Percentiles rank a stretch among this genome's conserved stretches.
Evolutionary conservation across 2,329 filamentous ascomycete genomes (phyloP).

Genomic region (Aureobasidium namibiae): DNA sequence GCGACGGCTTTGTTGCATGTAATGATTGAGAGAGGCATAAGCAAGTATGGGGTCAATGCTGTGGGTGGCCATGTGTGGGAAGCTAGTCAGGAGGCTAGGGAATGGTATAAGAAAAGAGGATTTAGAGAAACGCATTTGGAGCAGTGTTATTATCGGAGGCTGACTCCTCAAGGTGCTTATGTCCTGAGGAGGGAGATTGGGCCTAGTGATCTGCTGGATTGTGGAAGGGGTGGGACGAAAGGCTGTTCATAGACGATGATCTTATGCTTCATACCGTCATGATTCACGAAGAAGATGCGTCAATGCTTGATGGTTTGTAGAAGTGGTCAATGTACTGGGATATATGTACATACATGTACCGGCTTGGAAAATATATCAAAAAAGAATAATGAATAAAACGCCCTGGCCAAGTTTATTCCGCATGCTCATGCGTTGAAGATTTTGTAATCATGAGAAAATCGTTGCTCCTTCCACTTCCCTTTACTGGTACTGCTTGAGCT

Average conservation of each 20-base stretch:
- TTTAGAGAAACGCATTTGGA: conserved; percentile 46
- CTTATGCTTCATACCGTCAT: too few species aligned
- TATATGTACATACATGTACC: conserved; percentile 3
- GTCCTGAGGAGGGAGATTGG: conserved; percentile 39
- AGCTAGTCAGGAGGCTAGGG: conserved; percentile 49
- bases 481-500: conserved; percentile 4
- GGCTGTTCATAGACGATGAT: too few species aligned
- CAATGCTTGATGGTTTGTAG: not conserved
- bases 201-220: not conserved
- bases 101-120: conserved; percentile 52
- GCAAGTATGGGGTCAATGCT: conserved; percentile 41
- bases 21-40: conserved; percentile 29
- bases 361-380: not conserved
- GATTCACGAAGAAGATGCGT: too few species aligned
- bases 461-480: not conserved
- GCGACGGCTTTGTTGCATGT: conserved; percentile 45
- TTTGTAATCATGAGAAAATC: conserved; percentile 5
- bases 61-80: conserved; percentile 59
- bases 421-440: conserved; percentile 5
- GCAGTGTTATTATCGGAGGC: conserved; percentile 50
- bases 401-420: conserved; percentile 2
- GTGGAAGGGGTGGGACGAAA: not conserved
- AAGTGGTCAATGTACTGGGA: not conserved
- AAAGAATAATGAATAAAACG: not conserved
- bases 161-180: conserved; percentile 49